Evolutionary conservation across 371 early-diverging fungal species (phyloP).

Genomic region (Mortierella sp.): DNA sequence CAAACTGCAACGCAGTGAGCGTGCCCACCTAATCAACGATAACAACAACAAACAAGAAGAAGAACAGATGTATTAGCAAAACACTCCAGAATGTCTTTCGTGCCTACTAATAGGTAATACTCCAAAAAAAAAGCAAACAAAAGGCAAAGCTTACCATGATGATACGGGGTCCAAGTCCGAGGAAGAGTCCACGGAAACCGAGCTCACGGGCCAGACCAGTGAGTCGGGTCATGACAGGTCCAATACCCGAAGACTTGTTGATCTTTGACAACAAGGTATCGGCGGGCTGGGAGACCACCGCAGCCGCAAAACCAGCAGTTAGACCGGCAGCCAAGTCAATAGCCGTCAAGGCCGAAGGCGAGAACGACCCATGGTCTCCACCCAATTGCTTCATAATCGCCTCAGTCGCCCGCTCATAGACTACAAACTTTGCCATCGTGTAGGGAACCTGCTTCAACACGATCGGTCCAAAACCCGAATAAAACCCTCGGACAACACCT

Average conservation of each 20-base stretch:
- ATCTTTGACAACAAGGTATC: constrained; percentile 94
- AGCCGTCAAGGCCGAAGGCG: constrained; percentile 68
- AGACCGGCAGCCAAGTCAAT: constrained; percentile 91
- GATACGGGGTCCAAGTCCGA: constrained; percentile 77
- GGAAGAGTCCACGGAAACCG: constrained; percentile 73
- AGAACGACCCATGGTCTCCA: constrained; percentile 67
- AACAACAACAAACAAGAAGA: neutral
- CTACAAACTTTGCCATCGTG: constrained; percentile 94
- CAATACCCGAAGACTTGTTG: constrained; percentile 69
- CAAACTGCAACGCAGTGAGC: constrained; percentile 74
- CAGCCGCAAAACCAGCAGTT: constrained; percentile 93
- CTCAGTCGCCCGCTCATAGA: constrained; percentile 80
- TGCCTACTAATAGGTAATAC: neutral
- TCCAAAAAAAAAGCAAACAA: neutral
- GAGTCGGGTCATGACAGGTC: constrained; percentile 68
- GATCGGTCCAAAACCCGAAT: constrained; percentile 80
- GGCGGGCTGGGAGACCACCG: constrained; percentile 96
- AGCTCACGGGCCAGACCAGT: constrained; percentile 64
- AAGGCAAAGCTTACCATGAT: constrained; percentile 64
- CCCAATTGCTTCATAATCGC: constrained; percentile 61
- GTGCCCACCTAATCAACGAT: constrained; percentile 54
- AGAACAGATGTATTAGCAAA: neutral
- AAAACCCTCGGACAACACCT: constrained; percentile 76
- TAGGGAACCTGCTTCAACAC: constrained; percentile 84
- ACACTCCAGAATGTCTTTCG: neutral